Conservation (phyloP, 768 basidiomycete species). For the Boletus rubroflammeus region DNA sequence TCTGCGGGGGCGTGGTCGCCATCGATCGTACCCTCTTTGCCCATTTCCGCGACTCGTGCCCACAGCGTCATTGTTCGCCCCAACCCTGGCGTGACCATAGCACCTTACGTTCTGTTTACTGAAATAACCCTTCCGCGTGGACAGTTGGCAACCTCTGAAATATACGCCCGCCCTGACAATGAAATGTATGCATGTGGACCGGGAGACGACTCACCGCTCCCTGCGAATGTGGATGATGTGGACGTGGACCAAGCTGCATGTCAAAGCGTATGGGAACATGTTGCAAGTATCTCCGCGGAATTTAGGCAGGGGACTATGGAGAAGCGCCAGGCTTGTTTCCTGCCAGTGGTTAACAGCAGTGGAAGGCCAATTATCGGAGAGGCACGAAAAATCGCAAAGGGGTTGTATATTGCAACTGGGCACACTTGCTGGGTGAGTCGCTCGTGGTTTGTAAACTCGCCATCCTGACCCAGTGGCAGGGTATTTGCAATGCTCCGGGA, state of each 20-base stretch:
- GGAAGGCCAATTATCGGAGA: constrained; percentile 73
- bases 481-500: constrained; percentile 80
- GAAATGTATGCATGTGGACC: constrained; percentile 79
- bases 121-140: constrained; percentile 49
- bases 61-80: constrained; percentile 70
- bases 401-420: constrained; percentile 70
- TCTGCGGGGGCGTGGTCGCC: constrained; percentile 89
- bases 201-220: constrained; percentile 69
- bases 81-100: constrained; percentile 40
- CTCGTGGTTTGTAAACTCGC: background rate
- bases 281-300: constrained; percentile 57
- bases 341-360: constrained; percentile 57
- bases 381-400: constrained; percentile 50
- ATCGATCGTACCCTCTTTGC: constrained; percentile 49
- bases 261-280: constrained; percentile 50
- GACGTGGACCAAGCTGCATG: constrained; percentile 54
- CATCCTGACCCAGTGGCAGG: constrained; percentile 37
- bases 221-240: constrained; percentile 70
- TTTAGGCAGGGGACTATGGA: constrained; percentile 53
- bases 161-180: constrained; percentile 66
- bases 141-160: constrained; percentile 51
- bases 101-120: constrained; percentile 82
- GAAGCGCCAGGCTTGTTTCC: constrained; percentile 68
- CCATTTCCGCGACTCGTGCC: constrained; percentile 61
- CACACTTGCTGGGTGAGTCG: constrained; percentile 73